Evolutionary conservation across 352 stramenopile species (phyloP), one percentile per base, ranked within the genome.

Genomic region (Phytopythium oedochilum): DNA sequence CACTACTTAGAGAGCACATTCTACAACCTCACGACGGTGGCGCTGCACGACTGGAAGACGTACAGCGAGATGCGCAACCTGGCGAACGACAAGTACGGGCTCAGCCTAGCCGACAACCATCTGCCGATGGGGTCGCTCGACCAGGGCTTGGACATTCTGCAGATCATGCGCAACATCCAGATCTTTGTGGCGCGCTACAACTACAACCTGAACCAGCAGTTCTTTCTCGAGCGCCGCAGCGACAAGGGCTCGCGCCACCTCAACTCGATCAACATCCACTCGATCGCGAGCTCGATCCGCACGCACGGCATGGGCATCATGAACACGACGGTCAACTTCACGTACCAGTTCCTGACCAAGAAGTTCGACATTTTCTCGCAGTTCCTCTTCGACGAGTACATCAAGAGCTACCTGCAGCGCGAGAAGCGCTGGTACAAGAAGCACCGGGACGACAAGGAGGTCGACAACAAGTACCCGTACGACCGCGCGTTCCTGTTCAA

Each of bases 241-340:
- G 89, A 97, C 61, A 90, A 94, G 40, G 91, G 92, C 20, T 94
- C 88, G 25, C 94, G 94, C 28, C 89, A 97, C 63, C 53, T 98
- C 40, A 94, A 96, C 64, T 97, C 89, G 39, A 94, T 98, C 42
- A 96, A 92, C 61, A 96, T 98, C 42, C 84, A 97, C 55, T 94
- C 75, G 46, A 92, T 98, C 52, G 73, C 85, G 17, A 90, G 81
- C 50, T 97, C 86, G 5, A 90, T 98, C 42, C 82, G 86, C 22
- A 97, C 96, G n/a, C 95, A 98, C 59, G 95, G 95, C 53, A 94
- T 98, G 75, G 95, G 95, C 34, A 97, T 98, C 61, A 83, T 98
- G 66, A 97, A 96, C 68, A 98, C 89, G 14, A 95, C 92, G 2
- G 92, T 98, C 23, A 98, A 98, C 72, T 97, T 97, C 54, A 97